A percentile compares a stretch with the other conserved stretches of the same genome.
Evolutionary conservation across 495 filamentous ascomycete genomes (phyloP).

Genomic region (Aspergillus kassunensis): DNA sequence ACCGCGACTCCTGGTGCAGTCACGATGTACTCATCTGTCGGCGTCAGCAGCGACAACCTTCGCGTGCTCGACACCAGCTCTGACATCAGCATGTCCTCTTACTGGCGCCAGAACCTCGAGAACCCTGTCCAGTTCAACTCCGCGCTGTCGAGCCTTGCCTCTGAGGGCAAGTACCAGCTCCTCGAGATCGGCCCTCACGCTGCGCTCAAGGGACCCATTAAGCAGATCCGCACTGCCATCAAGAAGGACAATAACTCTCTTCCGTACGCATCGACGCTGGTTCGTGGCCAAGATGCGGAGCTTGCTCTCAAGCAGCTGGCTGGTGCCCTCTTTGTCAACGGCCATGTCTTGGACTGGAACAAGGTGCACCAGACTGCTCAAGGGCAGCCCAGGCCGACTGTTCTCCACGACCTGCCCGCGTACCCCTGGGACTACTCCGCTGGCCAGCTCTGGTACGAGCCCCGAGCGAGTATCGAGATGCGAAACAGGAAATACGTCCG

Average conservation of each 20-base stretch:
- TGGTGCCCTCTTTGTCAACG: background rate
- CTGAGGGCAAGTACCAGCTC: background rate
- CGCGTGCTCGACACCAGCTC: too few relatives aligned
- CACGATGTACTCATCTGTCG: background rate
- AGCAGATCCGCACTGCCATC: background rate
- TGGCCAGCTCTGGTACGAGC: constrained; percentile 2
- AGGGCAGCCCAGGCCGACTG: background rate
- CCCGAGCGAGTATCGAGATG: background rate
- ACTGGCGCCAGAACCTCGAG: background rate
- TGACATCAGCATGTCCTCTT: too few relatives aligned
- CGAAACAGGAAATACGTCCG: background rate
- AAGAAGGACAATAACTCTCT: background rate
- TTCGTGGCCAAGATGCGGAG: background rate
- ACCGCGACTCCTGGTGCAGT: background rate
- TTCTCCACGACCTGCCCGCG: background rate
- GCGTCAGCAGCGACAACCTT: background rate
- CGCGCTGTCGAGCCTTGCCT: background rate
- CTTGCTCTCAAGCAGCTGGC: background rate
- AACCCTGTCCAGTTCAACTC: background rate
- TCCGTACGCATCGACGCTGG: background rate
- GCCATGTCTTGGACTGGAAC: background rate
- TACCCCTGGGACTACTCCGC: constrained; percentile 7
- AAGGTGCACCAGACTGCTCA: background rate
- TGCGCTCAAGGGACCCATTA: background rate
- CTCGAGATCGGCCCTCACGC: constrained; percentile 5